A percentile compares a stretch with the other conserved stretches of the same genome.
These are phyloP conservation scores for Punica granatum DNA, from an alignment of 345 rosid genomes.

Conservation along the genomic window DNA sequence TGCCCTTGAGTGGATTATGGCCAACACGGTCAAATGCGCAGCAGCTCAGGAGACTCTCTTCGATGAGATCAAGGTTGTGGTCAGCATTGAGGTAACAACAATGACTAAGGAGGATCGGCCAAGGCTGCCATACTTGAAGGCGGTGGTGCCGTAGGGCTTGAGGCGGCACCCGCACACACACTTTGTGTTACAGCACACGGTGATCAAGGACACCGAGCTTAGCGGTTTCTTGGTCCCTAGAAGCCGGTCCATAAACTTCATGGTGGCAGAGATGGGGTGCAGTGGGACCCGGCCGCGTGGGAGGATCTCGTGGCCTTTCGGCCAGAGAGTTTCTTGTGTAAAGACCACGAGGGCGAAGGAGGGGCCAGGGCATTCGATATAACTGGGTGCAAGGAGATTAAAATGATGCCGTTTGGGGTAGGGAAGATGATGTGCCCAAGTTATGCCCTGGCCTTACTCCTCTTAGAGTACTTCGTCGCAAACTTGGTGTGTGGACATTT, in stretches of 20 bases:
- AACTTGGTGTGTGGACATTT: slow-evolving; percentile 8
- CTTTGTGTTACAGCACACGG: slow-evolving; percentile 7
- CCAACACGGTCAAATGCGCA: slow-evolving; percentile 8
- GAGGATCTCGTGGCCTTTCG: slow-evolving; percentile 11
- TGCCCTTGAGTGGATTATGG: slow-evolving; percentile 6
- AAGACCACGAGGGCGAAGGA: neutral
- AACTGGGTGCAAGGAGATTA: slow-evolving; percentile 14
- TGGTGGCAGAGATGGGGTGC: slow-evolving; percentile 13
- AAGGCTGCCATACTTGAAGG: slow-evolving; percentile 10
- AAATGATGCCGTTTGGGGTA: slow-evolving; percentile 18
- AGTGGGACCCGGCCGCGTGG: slow-evolving; percentile 9
- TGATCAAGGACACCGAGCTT: slow-evolving; percentile 11
- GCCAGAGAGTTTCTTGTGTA: slow-evolving; percentile 15
- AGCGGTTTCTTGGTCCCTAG: slow-evolving; percentile 5
- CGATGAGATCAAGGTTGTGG: slow-evolving; percentile 1
- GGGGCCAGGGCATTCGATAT: slow-evolving; percentile 5
- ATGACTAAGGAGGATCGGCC: neutral
- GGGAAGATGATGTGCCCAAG: slow-evolving; percentile 15
- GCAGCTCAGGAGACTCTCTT: slow-evolving; percentile 3
- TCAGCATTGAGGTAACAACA: neutral
- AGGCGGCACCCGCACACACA: slow-evolving; percentile 8
- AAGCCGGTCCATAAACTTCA: slow-evolving; percentile 12
- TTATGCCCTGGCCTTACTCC: slow-evolving; percentile 3
- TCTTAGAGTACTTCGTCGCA: slow-evolving; percentile 12
- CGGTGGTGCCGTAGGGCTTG: slow-evolving; percentile 10